These are phyloP conservation scores for Capronia epimyces DNA, from an alignment of 2,329 filamentous ascomycete genomes.

Conservation along the genomic window DNA sequence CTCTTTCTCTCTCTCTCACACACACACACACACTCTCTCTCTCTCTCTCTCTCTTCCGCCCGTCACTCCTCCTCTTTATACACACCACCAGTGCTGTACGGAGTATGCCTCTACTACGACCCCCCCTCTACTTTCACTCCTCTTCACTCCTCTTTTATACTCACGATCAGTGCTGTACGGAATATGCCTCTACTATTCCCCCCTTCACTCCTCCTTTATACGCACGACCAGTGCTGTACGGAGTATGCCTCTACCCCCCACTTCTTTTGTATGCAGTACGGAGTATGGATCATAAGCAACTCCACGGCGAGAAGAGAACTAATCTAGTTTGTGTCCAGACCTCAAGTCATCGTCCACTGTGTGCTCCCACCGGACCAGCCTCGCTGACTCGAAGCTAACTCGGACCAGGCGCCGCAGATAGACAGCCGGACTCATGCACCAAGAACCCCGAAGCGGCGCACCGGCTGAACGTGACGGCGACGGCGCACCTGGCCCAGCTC, in stretches of 20 bases:
- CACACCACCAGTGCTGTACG: too few relatives aligned
- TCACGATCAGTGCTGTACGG: too few relatives aligned
- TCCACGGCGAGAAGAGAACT: too few relatives aligned
- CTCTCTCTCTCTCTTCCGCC: not conserved
- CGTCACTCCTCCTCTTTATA: not conserved
- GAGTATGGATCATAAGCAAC: too few relatives aligned
- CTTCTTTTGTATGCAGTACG: too few relatives aligned
- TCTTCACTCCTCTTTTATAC: too few relatives aligned
- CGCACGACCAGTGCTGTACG: too few relatives aligned
- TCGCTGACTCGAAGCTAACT: not conserved
- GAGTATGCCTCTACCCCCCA: too few relatives aligned
- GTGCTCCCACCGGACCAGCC: conserved; percentile 31
- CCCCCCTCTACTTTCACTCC: too few relatives aligned
- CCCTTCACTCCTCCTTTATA: too few relatives aligned
- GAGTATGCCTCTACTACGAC: too few relatives aligned
- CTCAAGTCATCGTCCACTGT: conserved; percentile 78
- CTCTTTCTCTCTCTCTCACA: not conserved
- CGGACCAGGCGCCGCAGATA: conserved; percentile 81
- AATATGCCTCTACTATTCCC: too few relatives aligned
- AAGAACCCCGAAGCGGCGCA: conserved; percentile 69
- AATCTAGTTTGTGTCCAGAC: conserved; percentile 44
- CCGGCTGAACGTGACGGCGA: conserved; percentile 68
- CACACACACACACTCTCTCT: not conserved
- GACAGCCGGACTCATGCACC: conserved; percentile 81
- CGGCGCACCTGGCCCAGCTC: conserved; percentile 59